Evolutionary conservation across 176 grass and related monocot species (phyloP).

Genomic region (Tillandsia fasciculata): DNA sequence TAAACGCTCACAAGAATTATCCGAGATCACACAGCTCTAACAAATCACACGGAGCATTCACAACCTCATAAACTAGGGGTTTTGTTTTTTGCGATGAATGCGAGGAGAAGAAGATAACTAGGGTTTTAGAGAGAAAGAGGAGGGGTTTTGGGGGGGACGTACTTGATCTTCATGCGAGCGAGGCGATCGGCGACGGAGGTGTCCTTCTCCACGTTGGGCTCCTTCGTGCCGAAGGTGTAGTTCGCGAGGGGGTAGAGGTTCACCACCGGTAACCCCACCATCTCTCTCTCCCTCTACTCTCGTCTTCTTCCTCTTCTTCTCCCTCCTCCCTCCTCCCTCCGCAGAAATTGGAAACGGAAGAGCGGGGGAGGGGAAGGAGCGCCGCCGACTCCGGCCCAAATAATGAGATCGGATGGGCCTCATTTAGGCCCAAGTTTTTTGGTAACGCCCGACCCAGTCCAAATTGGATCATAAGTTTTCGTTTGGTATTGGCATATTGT

Average conservation of each 20-base stretch:
- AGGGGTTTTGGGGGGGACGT: constrained; percentile 1
- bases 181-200: constrained; percentile 97
- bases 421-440: no score
- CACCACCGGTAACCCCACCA: constrained; percentile 54
- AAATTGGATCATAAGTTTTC: no score
- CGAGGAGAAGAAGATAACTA: neutral
- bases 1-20: no score
- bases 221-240: constrained; percentile 99
- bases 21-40: no score
- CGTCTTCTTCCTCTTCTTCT: neutral
- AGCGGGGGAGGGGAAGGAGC: no score
- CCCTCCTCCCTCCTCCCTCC: no score
- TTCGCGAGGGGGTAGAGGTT: constrained; percentile 92
- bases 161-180: constrained; percentile 99
- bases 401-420: no score
- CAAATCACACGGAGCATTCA: no score
- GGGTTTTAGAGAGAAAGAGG: neutral
- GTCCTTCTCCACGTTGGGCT: constrained; percentile 99
- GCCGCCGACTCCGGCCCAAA: no score
- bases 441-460: no score
- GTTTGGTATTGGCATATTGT: no score
- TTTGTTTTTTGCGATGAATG: constrained; percentile 13
- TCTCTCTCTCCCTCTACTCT: constrained; percentile 2
- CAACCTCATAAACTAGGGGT: neutral
- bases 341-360: no score